Evolutionary conservation across 2,329 filamentous ascomycete species (phyloP), one percentile per base, ranked within the genome.

Genomic region (Epichloe coenophiala): DNA sequence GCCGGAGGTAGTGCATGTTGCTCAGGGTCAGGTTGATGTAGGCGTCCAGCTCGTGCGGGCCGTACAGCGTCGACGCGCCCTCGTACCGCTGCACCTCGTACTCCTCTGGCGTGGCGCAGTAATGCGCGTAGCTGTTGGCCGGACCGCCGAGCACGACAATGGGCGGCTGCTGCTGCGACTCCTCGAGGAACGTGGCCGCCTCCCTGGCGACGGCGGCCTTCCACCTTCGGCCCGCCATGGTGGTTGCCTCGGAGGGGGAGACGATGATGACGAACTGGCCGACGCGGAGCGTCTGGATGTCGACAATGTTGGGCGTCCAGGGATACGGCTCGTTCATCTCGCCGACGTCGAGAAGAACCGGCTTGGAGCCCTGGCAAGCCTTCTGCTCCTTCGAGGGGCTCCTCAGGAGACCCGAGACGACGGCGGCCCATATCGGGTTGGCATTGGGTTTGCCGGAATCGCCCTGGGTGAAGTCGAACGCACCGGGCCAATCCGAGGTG

Each of bases 391-490:
- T 66, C 0, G 76, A 80, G 0, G 91, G 88, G 21, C 75, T 73
- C 50, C 87, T 85, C 13, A 96, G 70, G 13, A 88, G 69, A 7
- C 77, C 77, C 2, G 86, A 82, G 3, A 94, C 88, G 7, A 87
- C 71, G 23, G 74, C 71, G 23, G 74, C 72, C 91, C 91, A 96
- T 4, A 96, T 68, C 0, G 88, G 88, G 57, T 83, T 87, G 44
- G 64, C 63, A 21, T 76, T 77, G 40, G 88, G 83, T n/a, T 78
- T 73, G 35, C 82, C 83, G 1, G 81, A 79, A 56, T 86, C 78
- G 56, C 89, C 90, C 62, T 97, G 91, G 1, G 87, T 93, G 63
- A 97, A 96, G 66, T 97, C 91, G 60, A 95, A 95, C 0, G 81
- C 82, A 1, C 91, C 91, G 0, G 91, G 90, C 5, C 91, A 88